A percentile compares a stretch with the other conserved stretches of the same genome.
phyloP scores from a whole-genome alignment of 495 filamentous ascomycete species.

The Neurospora sp. region DNA sequence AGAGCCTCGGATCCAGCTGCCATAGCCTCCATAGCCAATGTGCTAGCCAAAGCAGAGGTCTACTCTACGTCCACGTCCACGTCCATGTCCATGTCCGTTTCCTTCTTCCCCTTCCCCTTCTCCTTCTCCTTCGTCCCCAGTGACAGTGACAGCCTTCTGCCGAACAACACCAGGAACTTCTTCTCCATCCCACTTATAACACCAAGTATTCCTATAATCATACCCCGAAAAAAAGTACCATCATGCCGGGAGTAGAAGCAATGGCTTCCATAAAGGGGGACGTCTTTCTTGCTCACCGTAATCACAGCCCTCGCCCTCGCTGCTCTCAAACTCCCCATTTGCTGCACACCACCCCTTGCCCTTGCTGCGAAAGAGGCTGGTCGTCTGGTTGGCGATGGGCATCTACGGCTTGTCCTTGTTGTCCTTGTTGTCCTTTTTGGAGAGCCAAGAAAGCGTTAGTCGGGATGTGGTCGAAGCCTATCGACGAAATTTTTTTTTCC shows the following conservation, averaged over 20 bases:
- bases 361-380: conserved; percentile 38
- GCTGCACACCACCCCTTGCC: conserved; percentile 36
- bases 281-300: conserved; percentile 55
- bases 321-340: too few species aligned
- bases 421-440: conserved; percentile 25
- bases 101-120: background rate
- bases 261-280: conserved; percentile 57
- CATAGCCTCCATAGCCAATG: conserved; percentile 64
- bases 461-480: conserved; percentile 60
- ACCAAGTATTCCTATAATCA: conserved; percentile 65
- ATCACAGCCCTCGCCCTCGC: conserved; percentile 16
- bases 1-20: conserved; percentile 49
- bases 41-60: conserved; percentile 62
- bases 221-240: conserved; percentile 61
- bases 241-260: conserved; percentile 42
- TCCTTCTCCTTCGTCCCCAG: background rate
- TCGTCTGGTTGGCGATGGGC: conserved; percentile 47
- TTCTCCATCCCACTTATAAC: conserved; percentile 32
- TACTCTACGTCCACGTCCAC: conserved; percentile 4
- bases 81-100: background rate
- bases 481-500: conserved; percentile 1
- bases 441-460: conserved; percentile 44
- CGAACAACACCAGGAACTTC: conserved; percentile 19
- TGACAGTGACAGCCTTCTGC: conserved; percentile 10
- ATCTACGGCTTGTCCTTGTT: conserved; percentile 17